These are phyloP conservation scores for Berberis vulgaris DNA, from an alignment of 164 flowering plant genomes.

Conservation along the genomic window DNA sequence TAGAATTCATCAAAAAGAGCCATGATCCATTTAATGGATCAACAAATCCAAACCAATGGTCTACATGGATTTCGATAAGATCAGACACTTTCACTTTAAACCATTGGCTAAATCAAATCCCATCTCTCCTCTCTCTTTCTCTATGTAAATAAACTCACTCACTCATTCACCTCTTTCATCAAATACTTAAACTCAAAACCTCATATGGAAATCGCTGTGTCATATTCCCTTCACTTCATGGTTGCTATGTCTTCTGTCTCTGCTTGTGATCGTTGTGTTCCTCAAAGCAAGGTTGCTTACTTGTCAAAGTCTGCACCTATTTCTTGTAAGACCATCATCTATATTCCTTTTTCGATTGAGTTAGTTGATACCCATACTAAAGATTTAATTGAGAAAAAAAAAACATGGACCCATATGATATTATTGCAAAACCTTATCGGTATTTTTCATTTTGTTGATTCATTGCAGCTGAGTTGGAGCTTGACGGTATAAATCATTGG, in stretches of 20 bases:
- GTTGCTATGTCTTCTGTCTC: conserved; percentile 30
- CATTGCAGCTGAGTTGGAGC: conserved; percentile 61
- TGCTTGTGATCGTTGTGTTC: conserved; percentile 80
- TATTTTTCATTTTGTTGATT: conserved; percentile 1
- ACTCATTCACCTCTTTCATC: not conserved
- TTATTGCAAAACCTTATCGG: conserved; percentile 2
- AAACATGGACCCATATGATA: conserved; percentile 12
- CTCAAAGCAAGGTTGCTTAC: conserved; percentile 55
- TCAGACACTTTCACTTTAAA: not conserved
- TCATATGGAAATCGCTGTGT: conserved; percentile 30
- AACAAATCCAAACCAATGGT: too few relatives aligned
- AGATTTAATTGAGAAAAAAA: not conserved
- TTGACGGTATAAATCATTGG: conserved; percentile 82
- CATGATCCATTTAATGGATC: too few relatives aligned
- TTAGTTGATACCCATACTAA: not conserved
- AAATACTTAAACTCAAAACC: not conserved
- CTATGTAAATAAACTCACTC: not conserved
- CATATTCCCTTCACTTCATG: conserved; percentile 25
- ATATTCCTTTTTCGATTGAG: not conserved
- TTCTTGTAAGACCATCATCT: conserved; percentile 29
- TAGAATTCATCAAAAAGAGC: too few relatives aligned
- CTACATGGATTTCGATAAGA: too few relatives aligned
- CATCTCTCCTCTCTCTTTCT: not conserved
- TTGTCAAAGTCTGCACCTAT: conserved; percentile 44
- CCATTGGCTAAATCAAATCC: not conserved